phyloP scores from a whole-genome alignment of 805 yeast species.

The Ogataea pini region DNA sequence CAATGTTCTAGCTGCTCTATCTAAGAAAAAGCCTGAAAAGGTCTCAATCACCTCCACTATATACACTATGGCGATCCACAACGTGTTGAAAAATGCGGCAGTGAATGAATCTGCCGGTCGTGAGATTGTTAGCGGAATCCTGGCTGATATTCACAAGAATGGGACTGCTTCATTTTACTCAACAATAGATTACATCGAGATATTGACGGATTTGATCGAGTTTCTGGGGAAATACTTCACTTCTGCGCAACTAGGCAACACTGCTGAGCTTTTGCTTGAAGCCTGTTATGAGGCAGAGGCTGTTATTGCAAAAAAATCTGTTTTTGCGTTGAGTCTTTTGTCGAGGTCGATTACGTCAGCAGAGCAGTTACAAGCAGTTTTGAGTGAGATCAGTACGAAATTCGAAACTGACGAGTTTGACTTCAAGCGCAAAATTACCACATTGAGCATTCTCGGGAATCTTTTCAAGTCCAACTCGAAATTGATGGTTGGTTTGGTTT shows the following conservation, averaged over 20 bases:
- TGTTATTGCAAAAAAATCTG: slow-evolving; percentile 46
- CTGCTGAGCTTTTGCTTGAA: slow-evolving; percentile 34
- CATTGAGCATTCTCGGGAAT: slow-evolving; percentile 20
- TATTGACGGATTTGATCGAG: slow-evolving; percentile 55
- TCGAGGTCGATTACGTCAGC: slow-evolving; percentile 27
- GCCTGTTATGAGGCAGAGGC: slow-evolving; percentile 43
- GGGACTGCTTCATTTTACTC: slow-evolving; percentile 24
- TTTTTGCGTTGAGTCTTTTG: slow-evolving; percentile 41
- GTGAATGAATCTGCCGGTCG: slow-evolving; percentile 21
- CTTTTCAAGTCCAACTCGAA: slow-evolving; percentile 32
- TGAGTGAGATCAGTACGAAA: slow-evolving; percentile 1
- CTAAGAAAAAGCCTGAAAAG: slow-evolving; percentile 28
- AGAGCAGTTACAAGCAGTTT: slow-evolving; percentile 25
- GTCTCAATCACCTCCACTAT: slow-evolving; percentile 46
- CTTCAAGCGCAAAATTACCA: slow-evolving; percentile 17
- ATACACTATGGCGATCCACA: slow-evolving; percentile 53
- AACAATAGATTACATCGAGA: slow-evolving; percentile 60
- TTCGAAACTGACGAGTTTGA: slow-evolving; percentile 1
- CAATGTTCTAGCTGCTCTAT: slow-evolving; percentile 33
- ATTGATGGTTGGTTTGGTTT: slow-evolving; percentile 21
- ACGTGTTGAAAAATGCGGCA: slow-evolving; percentile 39
- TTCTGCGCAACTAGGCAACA: slow-evolving; percentile 22
- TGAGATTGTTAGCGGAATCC: slow-evolving; percentile 38
- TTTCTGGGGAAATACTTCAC: slow-evolving; percentile 39
- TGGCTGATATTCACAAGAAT: slow-evolving; percentile 36